phyloP scores from a whole-genome alignment of 1,284 basidiomycete genomes.

The Schizopora paradoxa region DNA sequence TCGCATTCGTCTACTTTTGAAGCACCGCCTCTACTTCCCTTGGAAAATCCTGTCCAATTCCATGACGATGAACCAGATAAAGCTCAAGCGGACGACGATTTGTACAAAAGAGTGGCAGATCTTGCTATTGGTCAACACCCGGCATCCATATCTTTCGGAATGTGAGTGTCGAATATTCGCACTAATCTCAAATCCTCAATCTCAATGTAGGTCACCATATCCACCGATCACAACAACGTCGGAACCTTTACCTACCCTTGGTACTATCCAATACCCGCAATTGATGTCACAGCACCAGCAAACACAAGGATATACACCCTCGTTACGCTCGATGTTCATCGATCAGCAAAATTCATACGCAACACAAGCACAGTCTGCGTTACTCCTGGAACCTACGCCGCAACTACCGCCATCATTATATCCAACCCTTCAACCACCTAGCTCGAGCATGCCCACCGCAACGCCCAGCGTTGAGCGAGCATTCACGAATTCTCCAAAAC shows the following conservation, averaged over 20 bases:
- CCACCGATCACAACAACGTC: slow-evolving; percentile 57
- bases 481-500: slow-evolving; percentile 6
- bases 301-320: slow-evolving; percentile 61
- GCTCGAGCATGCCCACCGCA: slow-evolving; percentile 15
- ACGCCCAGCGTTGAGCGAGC: slow-evolving; percentile 6
- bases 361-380: slow-evolving; percentile 21
- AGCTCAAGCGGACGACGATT: slow-evolving; percentile 23
- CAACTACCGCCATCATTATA: slow-evolving; percentile 28
- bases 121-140: slow-evolving; percentile 19
- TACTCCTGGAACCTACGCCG: slow-evolving; percentile 23
- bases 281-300: slow-evolving; percentile 69
- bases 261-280: slow-evolving; percentile 47
- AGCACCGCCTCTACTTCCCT: slow-evolving; percentile 31
- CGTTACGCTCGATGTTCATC: slow-evolving; percentile 50
- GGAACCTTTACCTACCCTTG: slow-evolving; percentile 41
- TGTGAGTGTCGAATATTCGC: slow-evolving; percentile 7
- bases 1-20: slow-evolving; percentile 21
- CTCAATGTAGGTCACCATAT: slow-evolving; percentile 22
- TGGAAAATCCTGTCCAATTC: slow-evolving; percentile 37
- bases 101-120: slow-evolving; percentile 11
- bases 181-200: slow-evolving; percentile 18
- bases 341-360: slow-evolving; percentile 22
- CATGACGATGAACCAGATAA: slow-evolving; percentile 43
- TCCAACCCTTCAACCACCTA: slow-evolving; percentile 30
- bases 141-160: slow-evolving; percentile 20